Base-by-base conservation (phyloP, 345 rosid species). In the Salix dunnii region DNA sequence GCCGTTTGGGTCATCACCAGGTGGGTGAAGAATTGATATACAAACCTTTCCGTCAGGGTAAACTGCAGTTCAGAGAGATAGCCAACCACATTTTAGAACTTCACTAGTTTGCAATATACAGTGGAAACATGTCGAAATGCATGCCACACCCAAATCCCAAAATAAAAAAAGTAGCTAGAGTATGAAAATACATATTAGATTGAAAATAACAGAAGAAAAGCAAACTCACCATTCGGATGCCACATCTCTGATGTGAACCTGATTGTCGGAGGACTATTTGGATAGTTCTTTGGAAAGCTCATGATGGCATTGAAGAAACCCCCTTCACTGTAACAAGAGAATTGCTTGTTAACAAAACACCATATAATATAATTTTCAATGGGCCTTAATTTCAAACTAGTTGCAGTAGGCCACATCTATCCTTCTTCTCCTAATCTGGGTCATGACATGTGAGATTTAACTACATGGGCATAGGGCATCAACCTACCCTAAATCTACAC, bases 1-100 rank as follows among this genome's bases (percentile, higher is more conserved):
- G n/a, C 98, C 98, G 83, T 83, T 89, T 36, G 98, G 98, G 76
- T 92, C 98, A n/a, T 92, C 98, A 66, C 97, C 97, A 62, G 96
- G 96, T 51, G 96, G 94, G 82, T 94, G 98, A 76, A 92, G 96
- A 82, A 92, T 94, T 13, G 98, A 94, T 76, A 94, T 92, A 85
- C 96, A 91, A 75, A 94, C 97, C 74, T 79, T 86, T 55, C 98
- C 98, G 76, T 92, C 97, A 7, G 89, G 76, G 76, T 89, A 94
- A 73, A 92, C 98, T 90, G 5, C 43, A 79, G 49, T 67, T 42
- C 67, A 68, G 46, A 28, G 16, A 65, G 43, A 68, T n/a, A 33
- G 6, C 51, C 25, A 10, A 17, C 30, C 58, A 18, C 31, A 31
- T 8, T 23, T 61, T 75, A 77, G 70, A 68, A 81, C 49, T 70